phyloP scores from a whole-genome alignment of 2,329 filamentous ascomycete genomes.

The Aspergillus sp. region DNA sequence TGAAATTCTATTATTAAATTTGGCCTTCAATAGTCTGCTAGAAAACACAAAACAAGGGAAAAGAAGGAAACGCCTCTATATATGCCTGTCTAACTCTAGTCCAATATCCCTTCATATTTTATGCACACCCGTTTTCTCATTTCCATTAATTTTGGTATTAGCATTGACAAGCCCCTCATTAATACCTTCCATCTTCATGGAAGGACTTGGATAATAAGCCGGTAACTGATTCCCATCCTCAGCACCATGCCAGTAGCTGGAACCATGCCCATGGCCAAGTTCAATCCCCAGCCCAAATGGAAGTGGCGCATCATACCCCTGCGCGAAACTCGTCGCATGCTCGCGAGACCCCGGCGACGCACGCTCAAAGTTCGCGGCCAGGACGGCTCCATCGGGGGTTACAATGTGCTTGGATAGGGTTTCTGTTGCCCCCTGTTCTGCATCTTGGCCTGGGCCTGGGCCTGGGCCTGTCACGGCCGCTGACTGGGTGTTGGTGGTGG shows the following conservation, averaged over 20 bases:
- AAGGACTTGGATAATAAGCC: no score
- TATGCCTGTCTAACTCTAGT: no score
- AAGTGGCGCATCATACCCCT: neutral
- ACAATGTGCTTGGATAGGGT: constrained; percentile 6
- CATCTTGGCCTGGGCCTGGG: no score
- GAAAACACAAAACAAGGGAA: no score
- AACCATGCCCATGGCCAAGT: no score
- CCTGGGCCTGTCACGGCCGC: neutral
- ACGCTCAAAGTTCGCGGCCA: constrained; percentile 19
- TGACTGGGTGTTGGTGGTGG: neutral
- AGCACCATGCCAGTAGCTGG: no score
- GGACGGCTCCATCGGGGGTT: constrained; percentile 20
- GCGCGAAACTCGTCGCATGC: neutral
- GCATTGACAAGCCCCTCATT: neutral
- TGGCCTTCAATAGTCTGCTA: no score
- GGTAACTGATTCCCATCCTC: neutral
- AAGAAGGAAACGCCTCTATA: no score
- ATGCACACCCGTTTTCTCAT: no score
- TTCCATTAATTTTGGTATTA: neutral
- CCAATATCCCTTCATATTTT: no score
- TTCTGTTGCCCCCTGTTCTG: neutral
- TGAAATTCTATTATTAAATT: no score
- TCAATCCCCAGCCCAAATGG: constrained; percentile 3
- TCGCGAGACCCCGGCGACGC: neutral
- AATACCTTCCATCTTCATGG: no score